These are phyloP conservation scores for Neurospora terricola DNA, from an alignment of 495 filamentous ascomycete genomes.

Conservation along the genomic window DNA sequence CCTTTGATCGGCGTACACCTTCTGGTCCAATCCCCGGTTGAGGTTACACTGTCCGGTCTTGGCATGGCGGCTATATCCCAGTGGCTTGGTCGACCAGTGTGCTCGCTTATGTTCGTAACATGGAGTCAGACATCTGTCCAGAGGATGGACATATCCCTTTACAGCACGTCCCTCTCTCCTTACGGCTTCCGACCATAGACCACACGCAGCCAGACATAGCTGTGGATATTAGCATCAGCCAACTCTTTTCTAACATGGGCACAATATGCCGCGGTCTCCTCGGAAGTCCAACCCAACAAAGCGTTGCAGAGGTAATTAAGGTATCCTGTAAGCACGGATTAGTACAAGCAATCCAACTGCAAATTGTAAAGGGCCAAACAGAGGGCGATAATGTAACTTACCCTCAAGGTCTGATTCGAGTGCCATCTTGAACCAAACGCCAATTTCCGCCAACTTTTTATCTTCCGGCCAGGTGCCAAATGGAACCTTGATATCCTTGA, in stretches of 20 bases:
- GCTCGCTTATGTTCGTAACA: too few relatives aligned
- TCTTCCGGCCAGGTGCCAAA: conserved; percentile 46
- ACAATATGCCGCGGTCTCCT: neutral
- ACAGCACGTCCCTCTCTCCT: neutral
- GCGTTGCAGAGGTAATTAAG: neutral
- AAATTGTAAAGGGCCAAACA: neutral
- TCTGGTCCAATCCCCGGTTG: too few relatives aligned
- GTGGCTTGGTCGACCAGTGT: too few relatives aligned
- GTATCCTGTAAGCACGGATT: neutral
- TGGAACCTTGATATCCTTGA: conserved; percentile 36
- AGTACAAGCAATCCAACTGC: neutral
- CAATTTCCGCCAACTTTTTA: conserved; percentile 24
- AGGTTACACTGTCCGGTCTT: too few relatives aligned
- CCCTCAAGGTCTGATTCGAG: neutral
- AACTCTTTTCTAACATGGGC: neutral
- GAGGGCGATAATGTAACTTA: neutral
- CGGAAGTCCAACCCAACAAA: neutral
- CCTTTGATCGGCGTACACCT: too few relatives aligned
- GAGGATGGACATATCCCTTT: neutral
- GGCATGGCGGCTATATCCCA: too few relatives aligned
- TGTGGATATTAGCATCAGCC: neutral
- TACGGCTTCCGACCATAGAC: neutral
- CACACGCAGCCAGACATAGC: neutral
- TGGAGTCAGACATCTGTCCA: neutral
- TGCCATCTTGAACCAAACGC: neutral